A percentile compares a stretch with the other conserved stretches of the same genome.
Conservation (phyloP, 768 basidiomycete genomes). For the Gelatoporia subvermispora region DNA sequence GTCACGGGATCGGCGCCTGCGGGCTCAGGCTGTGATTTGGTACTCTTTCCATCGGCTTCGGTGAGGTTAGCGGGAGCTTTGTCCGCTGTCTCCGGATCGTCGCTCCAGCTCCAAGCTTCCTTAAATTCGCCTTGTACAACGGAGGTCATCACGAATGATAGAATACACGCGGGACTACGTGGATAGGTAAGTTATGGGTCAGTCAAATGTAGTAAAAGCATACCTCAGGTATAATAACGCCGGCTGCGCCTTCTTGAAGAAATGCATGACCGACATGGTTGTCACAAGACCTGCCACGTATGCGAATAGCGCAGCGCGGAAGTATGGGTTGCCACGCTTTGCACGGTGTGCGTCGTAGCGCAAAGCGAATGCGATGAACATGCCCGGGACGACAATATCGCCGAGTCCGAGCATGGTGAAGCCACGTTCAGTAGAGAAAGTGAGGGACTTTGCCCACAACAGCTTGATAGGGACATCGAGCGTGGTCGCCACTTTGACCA, state of each 20-base stretch:
- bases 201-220: constrained; percentile 21
- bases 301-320: constrained; percentile 58
- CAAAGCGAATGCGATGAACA: constrained; percentile 78
- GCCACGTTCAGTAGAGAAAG: constrained; percentile 46
- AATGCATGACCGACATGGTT: constrained; percentile 87
- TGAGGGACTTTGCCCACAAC: constrained; percentile 71
- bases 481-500: constrained; percentile 88
- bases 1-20: background rate
- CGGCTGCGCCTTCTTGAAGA: constrained; percentile 73
- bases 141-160: constrained; percentile 61
- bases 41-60: constrained; percentile 3
- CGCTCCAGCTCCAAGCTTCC: constrained; percentile 69
- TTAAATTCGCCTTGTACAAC: constrained; percentile 61
- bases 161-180: constrained; percentile 68
- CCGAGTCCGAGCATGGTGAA: constrained; percentile 91
- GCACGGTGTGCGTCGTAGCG: constrained; percentile 70
- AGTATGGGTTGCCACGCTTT: constrained; percentile 52
- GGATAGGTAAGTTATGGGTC: constrained; percentile 1
- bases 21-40: background rate
- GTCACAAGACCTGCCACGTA: constrained; percentile 69
- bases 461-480: constrained; percentile 94
- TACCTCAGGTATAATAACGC: constrained; percentile 90
- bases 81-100: constrained; percentile 34
- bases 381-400: constrained; percentile 67
- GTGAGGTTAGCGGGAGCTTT: background rate